Conservation (phyloP, 2,329 filamentous ascomycete genomes). For the Monilinia fructigena region DNA sequence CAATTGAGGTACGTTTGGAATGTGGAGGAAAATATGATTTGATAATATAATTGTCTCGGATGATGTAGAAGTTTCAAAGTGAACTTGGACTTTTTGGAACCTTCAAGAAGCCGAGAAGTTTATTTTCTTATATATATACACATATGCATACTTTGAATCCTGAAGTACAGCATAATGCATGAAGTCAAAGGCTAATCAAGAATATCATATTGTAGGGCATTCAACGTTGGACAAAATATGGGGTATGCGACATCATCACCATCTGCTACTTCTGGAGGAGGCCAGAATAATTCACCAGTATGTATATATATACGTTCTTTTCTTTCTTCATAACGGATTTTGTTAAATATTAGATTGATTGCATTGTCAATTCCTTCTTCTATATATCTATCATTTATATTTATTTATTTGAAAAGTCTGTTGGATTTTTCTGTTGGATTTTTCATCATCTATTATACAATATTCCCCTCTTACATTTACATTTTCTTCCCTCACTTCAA, state of each 20-base stretch:
- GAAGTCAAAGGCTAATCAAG: constrained; percentile 30
- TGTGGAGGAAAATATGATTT: constrained; percentile 12
- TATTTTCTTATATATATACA: neutral
- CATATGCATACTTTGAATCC: constrained; percentile 13
- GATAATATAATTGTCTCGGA: constrained; percentile 5
- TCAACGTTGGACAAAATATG: constrained; percentile 42
- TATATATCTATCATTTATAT: neutral
- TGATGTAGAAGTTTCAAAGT: neutral
- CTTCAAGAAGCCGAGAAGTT: neutral
- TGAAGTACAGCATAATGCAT: constrained; percentile 18
- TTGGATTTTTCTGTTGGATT: too few species aligned
- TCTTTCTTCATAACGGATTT: neutral
- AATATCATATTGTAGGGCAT: constrained; percentile 21
- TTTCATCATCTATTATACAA: too few species aligned
- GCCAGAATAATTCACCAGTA: constrained; percentile 59
- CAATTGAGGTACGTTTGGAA: constrained; percentile 48
- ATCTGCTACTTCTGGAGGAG: constrained; percentile 55
- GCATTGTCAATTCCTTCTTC: too few species aligned
- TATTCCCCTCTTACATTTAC: constrained; percentile 7
- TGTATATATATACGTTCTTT: constrained; percentile 39
- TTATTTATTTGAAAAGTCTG: neutral
- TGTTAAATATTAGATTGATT: neutral
- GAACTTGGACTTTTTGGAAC: neutral
- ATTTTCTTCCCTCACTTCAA: neutral
- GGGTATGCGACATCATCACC: constrained; percentile 63